Evolutionary conservation across 129 eudicot species (phyloP).

Genomic region (Chrysanthemum lavandulifolium): DNA sequence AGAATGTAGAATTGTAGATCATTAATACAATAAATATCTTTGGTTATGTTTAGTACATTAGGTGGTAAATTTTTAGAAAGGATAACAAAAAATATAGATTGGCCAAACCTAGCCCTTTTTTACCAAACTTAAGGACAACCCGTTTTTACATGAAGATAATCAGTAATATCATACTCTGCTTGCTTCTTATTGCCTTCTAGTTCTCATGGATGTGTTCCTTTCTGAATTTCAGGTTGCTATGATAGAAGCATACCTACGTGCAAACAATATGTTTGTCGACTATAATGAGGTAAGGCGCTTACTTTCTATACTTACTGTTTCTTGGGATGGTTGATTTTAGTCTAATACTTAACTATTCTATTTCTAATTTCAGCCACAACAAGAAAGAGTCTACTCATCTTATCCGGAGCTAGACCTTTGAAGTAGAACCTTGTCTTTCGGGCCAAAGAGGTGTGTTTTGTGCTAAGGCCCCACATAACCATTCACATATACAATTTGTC

Average conservation of each 20-base stretch:
- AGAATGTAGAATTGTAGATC: too few relatives aligned
- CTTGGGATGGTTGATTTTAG: neutral
- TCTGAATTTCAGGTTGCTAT: conserved; percentile 61
- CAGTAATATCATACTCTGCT: conserved; percentile 19
- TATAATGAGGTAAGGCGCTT: conserved; percentile 59
- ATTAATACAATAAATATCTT: too few relatives aligned
- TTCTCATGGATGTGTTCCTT: conserved; percentile 19
- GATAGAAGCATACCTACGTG: conserved; percentile 90
- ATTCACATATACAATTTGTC: neutral
- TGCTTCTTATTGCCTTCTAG: conserved; percentile 10
- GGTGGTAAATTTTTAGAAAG: too few relatives aligned
- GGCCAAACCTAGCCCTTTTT: too few relatives aligned
- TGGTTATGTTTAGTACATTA: neutral
- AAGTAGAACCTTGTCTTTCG: conserved; percentile 93
- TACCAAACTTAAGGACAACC: too few relatives aligned
- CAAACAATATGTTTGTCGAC: conserved; percentile 68
- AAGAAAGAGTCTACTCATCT: conserved; percentile 79
- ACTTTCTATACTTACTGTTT: neutral
- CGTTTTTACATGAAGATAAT: too few relatives aligned
- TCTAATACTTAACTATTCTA: neutral
- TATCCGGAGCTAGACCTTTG: conserved; percentile 62
- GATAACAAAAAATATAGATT: too few relatives aligned
- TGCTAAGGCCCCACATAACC: conserved; percentile 2
- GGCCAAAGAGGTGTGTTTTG: conserved; percentile 77
- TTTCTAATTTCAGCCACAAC: conserved; percentile 67